Evolutionary conservation across 352 stramenopile species (phyloP), one percentile per base, ranked within the genome.

Genomic region (Thalassiosira exigua): DNA sequence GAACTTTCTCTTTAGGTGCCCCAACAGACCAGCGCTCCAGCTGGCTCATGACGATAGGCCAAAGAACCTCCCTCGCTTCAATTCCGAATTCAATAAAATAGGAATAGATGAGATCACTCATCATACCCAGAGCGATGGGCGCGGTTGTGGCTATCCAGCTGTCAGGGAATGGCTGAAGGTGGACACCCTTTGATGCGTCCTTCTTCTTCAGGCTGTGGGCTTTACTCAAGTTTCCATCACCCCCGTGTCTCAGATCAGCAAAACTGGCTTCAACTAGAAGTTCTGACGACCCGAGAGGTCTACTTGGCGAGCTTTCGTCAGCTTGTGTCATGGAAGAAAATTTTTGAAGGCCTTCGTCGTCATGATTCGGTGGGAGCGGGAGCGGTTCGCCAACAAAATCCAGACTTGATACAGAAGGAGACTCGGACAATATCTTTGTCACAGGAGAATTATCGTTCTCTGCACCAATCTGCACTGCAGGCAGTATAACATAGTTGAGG

Each of bases 81-180:
- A 33, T 36, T 51, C 79, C 82, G 3, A 81, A 66, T n/a, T 71
- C 11, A 51, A 92, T 32, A 39, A 86, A 77, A 46, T 90, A 68
- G 59, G 84, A 75, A 56, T 64, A 79, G 22, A 84, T 69, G 33
- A 94, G 70, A 79, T 94, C 89, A 56, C 79, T 92, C 51, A 94
- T 42, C 62, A 89, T 82, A n/a, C 87, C 89, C 22, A 94, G 61
- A 26, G 86, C 87, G 19, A 91, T 84, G 9, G 87, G 78, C 59
- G 84, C 87, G 39, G 89, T 92, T 73, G 89, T 92, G 22, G 87
- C 87, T 69, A 94, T 86, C 89, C 89, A 94, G 65, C 87, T 93
- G 53, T 92, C 82, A 17, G 87, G 89, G 56, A 93, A 94, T 53
- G 89, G 86, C 70, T 94, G 82, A 44, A 91, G 17, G 33, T 82